Evolutionary conservation across 495 filamentous ascomycete species (phyloP).

Genomic region (Penicillium subrubescens): DNA sequence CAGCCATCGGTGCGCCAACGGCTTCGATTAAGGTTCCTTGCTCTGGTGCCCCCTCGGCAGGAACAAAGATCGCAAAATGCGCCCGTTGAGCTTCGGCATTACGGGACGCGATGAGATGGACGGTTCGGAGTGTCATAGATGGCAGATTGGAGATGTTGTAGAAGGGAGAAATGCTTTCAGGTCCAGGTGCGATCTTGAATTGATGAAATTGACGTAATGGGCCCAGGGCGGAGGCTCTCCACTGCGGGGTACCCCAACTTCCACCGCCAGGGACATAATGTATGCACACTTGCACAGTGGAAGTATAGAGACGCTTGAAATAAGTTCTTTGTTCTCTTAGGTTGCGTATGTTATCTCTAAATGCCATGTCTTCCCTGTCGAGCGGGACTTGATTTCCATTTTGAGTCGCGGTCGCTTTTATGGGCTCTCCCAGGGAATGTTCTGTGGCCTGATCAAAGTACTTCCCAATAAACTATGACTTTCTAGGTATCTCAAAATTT

Average conservation of each 20-base stretch:
- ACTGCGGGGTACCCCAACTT: slow-evolving; percentile 16
- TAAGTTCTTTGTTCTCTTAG: too few species aligned
- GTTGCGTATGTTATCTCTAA: too few species aligned
- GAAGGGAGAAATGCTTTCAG: not conserved
- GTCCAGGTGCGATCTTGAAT: not conserved
- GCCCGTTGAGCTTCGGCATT: slow-evolving; percentile 28
- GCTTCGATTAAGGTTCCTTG: slow-evolving; percentile 36
- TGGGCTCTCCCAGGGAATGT: too few species aligned
- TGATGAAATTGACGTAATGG: slow-evolving; percentile 13
- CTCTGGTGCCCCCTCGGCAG: slow-evolving; percentile 15
- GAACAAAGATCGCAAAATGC: slow-evolving; percentile 41
- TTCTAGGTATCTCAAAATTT: too few species aligned
- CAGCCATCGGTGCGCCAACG: slow-evolving; percentile 34
- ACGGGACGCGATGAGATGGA: slow-evolving; percentile 29
- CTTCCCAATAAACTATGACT: too few species aligned
- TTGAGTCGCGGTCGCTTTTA: too few species aligned
- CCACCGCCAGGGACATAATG: too few species aligned
- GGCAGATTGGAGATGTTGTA: not conserved
- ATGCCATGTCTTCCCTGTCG: too few species aligned
- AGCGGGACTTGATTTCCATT: too few species aligned
- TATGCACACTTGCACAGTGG: too few species aligned
- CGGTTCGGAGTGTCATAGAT: slow-evolving; percentile 19
- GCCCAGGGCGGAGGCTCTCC: not conserved
- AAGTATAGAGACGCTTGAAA: too few species aligned
- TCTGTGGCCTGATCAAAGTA: too few species aligned